These are phyloP conservation scores for Termitomyces sp. DNA, from an alignment of 768 basidiomycete genomes.

Conservation along the genomic window DNA sequence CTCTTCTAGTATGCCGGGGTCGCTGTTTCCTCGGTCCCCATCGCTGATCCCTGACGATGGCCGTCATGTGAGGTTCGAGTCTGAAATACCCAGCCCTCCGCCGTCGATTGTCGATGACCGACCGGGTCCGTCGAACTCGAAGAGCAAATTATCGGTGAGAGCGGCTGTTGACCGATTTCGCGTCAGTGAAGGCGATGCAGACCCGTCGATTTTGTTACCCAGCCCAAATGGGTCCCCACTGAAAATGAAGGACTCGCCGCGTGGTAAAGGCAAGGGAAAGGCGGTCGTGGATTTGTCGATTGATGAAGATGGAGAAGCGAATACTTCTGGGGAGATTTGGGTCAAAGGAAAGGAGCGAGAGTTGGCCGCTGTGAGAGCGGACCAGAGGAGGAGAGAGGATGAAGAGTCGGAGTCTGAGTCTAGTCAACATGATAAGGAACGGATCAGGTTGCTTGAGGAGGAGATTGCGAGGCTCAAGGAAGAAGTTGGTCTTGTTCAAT, in stretches of 20 bases:
- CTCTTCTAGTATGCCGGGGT: conserved; percentile 72
- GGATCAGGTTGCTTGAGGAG: conserved; percentile 60
- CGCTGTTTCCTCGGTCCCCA: conserved; percentile 70
- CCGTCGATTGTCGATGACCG: conserved; percentile 1
- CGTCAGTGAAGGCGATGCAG: conserved; percentile 42
- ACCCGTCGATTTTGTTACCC: conserved; percentile 51
- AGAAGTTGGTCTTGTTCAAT: conserved; percentile 38
- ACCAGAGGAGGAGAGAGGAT: conserved; percentile 43
- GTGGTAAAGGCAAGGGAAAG: conserved; percentile 46
- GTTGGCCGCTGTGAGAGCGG: conserved; percentile 50
- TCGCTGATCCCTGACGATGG: conserved; percentile 49
- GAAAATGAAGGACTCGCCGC: neutral
- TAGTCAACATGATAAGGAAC: conserved; percentile 51
- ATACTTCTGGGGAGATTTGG: conserved; percentile 42
- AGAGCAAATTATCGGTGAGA: conserved; percentile 39
- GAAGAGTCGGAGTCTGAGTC: conserved; percentile 34
- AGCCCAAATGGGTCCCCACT: conserved; percentile 37
- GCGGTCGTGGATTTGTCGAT: conserved; percentile 25
- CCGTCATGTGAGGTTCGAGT: conserved; percentile 41
- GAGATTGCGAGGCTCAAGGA: conserved; percentile 59
- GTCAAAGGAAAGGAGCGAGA: conserved; percentile 65
- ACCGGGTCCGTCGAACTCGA: conserved; percentile 25
- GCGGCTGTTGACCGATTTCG: conserved; percentile 49
- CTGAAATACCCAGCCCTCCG: conserved; percentile 16
- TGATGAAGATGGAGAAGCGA: conserved; percentile 20